Evolutionary conservation across 495 filamentous ascomycete species (phyloP).

Genomic region (Hamigera avellanea): DNA sequence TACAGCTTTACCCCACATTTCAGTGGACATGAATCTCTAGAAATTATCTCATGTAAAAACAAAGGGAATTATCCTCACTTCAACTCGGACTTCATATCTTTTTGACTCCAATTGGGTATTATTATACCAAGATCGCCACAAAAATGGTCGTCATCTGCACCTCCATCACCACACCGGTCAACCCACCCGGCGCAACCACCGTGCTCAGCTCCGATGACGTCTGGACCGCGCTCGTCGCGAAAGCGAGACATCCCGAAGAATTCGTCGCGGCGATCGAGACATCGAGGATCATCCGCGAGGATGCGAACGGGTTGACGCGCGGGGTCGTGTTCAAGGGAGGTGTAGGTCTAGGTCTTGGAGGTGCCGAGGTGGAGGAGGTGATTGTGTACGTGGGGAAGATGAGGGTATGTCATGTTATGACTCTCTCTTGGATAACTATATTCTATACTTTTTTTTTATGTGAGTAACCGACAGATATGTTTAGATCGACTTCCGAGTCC

Average conservation of each 20-base stretch:
- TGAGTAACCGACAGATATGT: background rate
- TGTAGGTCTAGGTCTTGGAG: constrained; percentile 11
- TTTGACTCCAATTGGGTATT: no score
- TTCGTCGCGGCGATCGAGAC: constrained; percentile 30
- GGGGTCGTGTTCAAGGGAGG: constrained; percentile 8
- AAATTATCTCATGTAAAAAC: no score
- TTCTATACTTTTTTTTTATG: background rate
- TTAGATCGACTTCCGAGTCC: constrained; percentile 9
- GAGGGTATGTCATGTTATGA: background rate
- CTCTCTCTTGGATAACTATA: no score
- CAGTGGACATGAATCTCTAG: no score
- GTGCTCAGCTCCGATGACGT: constrained; percentile 28
- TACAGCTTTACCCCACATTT: no score
- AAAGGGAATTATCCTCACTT: no score
- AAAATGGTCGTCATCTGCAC: constrained; percentile 1
- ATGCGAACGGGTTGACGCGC: background rate
- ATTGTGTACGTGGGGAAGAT: background rate
- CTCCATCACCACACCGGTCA: constrained; percentile 23
- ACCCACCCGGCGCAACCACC: constrained; percentile 21
- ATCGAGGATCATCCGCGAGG: constrained; percentile 10
- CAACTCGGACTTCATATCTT: no score
- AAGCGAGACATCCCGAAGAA: constrained; percentile 29
- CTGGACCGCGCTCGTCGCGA: constrained; percentile 31
- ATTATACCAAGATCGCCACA: constrained; percentile 4
- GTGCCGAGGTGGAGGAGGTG: constrained; percentile 4